Base-by-base conservation (phyloP, 495 filamentous ascomycete genomes). In the Arthonia radiata region DNA sequence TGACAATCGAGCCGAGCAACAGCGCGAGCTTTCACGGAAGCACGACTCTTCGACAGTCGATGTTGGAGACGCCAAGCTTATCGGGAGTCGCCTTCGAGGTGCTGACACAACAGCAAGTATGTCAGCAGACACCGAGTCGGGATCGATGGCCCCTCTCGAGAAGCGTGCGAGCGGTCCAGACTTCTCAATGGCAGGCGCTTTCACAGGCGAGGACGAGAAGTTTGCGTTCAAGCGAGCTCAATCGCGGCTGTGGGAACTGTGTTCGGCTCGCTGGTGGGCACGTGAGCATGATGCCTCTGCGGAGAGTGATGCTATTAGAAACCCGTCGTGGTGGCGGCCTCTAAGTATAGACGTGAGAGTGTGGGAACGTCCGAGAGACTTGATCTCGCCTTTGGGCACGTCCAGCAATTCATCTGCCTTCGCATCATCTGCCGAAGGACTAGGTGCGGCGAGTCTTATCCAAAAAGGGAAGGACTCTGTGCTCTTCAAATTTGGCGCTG, bases 301-400 rank as follows among this genome's bases (percentile, higher is more conserved):
- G n/a, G n/a, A n/a, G n/a, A n/a, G n/a, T n/a, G n/a, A n/a, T n/a
- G n/a, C n/a, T n/a, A n/a, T n/a, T n/a, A n/a, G n/a, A n/a, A n/a
- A n/a, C n/a, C n/a, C n/a, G n/a, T n/a, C n/a, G 6, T 75, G 67
- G 68, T 70, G 67, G 64, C 54, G 58, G 41, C 70, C 71, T n/a
- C 31, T 76, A 16, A 53, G 61, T 1, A 25, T 34, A 11, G 61
- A 67, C 28, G 52, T 59, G 0, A 43, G 69, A 17, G 50, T 59
- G 19, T 72, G 67, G 69, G 69, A 72, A 31, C 42, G 48, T n/a
- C n/a, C n/a, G n/a, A n/a, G n/a, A n/a, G n/a, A n/a, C n/a, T n/a
- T n/a, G n/a, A n/a, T n/a, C n/a, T n/a, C n/a, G n/a, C n/a, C n/a
- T n/a, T n/a, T n/a, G n/a, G n/a, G n/a, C n/a, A n/a, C n/a, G n/a